Evolutionary conservation across 2,329 filamentous ascomycete species (phyloP), one percentile per base, ranked within the genome.

Genomic region (Dactylellina sp.): DNA sequence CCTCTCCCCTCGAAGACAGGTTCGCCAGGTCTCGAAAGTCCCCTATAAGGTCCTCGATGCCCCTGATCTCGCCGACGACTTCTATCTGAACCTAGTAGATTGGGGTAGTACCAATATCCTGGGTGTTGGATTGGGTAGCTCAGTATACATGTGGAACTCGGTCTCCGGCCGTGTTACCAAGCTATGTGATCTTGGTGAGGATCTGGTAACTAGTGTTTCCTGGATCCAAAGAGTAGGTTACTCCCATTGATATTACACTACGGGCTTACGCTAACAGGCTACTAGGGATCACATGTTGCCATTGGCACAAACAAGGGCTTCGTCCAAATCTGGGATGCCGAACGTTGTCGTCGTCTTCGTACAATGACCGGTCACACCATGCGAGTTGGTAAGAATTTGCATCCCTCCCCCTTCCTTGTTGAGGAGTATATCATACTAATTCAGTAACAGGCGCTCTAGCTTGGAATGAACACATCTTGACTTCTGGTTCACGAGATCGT

Each of bases 71-170:
- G 93, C 94, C 25, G 95, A 99, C 79, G 95, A 99, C 80, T 99
- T 98, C 81, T 99, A 99, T 79, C 85, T 99, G 37, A 99, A 99
- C 79, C 84, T 99, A 24, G 94, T 99, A 1, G 95, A 99, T 79
- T 99, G 95, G 95, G 95, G 95, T 46, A 96, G 92, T 78, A 93
- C 91, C 77, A 97, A 98, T 81, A 90, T 97, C 7, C 85, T 99
- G 9, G 95, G 94, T 5, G 95, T 99, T 46, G 95, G 95, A 0
- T 83, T 99, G 24, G 93, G 93, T 16, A 92, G 91, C 16, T 96
- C 92, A 77, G 95, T 99, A 4, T 99, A 98, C 80, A 95, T 98
- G 88, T 99, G 95, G 95, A 97, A 97, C 80, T 95, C 93, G 2
- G 89, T 92, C 77, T 91, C 91, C 6, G 95, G 94, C 75, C 88